Conservation (phyloP, 257 asterid genomes). For the Penstemon newberryi region DNA sequence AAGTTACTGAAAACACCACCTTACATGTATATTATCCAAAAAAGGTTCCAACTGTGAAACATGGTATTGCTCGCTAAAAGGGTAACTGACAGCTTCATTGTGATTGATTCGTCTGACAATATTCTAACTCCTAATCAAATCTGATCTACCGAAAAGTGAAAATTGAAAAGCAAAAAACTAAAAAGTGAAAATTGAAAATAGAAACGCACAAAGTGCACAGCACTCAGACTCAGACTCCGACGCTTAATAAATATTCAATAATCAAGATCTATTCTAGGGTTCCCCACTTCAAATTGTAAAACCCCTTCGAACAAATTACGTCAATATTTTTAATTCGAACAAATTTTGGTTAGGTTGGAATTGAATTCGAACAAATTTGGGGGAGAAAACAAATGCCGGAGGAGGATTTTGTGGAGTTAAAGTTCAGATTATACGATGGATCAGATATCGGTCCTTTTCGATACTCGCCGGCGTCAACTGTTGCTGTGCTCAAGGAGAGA, state of each 20-base stretch:
- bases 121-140: neutral
- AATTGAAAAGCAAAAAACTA: neutral
- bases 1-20: too few species aligned
- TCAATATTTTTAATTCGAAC: conserved; percentile 8
- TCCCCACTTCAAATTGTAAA: conserved; percentile 26
- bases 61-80: too few species aligned
- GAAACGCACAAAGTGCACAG: neutral
- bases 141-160: too few species aligned
- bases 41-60: too few species aligned
- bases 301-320: conserved; percentile 12
- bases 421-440: conserved; percentile 92
- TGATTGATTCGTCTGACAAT: neutral
- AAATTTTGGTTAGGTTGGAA: conserved; percentile 19
- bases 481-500: conserved; percentile 83
- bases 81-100: too few species aligned
- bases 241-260: conserved; percentile 2
- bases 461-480: conserved; percentile 84
- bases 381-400: conserved; percentile 31
- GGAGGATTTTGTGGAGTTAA: conserved; percentile 67
- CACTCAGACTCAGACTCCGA: too few species aligned
- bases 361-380: conserved; percentile 14
- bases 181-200: neutral
- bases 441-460: conserved; percentile 93
- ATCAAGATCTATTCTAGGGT: conserved; percentile 47
- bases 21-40: too few species aligned